A percentile compares a stretch with the other conserved stretches of the same genome.
phyloP scores from a whole-genome alignment of 2,329 filamentous ascomycete genomes.

The Didymella lethalis region DNA sequence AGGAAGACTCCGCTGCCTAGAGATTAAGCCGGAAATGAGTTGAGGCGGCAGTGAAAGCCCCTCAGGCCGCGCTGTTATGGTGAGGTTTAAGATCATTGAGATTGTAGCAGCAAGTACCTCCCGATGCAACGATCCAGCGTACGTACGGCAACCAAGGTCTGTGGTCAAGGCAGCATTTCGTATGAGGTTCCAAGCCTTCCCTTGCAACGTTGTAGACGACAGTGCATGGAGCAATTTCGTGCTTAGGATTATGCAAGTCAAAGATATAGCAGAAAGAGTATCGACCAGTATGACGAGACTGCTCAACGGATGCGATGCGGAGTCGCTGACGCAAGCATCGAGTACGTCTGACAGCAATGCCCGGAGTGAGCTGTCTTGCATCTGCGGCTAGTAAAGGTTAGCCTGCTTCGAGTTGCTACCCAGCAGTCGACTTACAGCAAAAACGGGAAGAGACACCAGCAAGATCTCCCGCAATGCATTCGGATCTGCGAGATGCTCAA shows the following conservation, averaged over 20 bases:
- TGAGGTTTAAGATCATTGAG: conserved; percentile 40
- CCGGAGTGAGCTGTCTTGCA: conserved; percentile 27
- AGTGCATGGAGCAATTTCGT: conserved; percentile 35
- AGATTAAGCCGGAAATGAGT: conserved; percentile 35
- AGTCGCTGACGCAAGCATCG: conserved; percentile 21
- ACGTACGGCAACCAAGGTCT: conserved; percentile 25
- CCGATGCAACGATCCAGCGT: conserved; percentile 23
- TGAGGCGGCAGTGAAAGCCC: conserved; percentile 27
- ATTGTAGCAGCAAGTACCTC: conserved; percentile 35
- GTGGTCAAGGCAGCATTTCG: neutral
- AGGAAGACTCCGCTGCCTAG: conserved; percentile 38
- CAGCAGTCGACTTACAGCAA: conserved; percentile 34
- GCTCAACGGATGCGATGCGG: conserved; percentile 16
- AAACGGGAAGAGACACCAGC: conserved; percentile 35
- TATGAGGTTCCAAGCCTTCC: conserved; percentile 31
- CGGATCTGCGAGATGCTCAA: conserved; percentile 21
- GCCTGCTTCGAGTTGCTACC: neutral
- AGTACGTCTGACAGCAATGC: conserved; percentile 29
- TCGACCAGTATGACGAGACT: conserved; percentile 29
- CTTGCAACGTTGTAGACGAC: conserved; percentile 37
- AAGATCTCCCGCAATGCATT: conserved; percentile 30
- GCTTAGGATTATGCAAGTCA: conserved; percentile 27
- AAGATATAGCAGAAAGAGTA: conserved; percentile 25
- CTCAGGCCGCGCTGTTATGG: conserved; percentile 28
- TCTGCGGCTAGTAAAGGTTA: conserved; percentile 29